phyloP scores from a whole-genome alignment of 331 rosid genomes.

The Rhamnella rubrinervis region DNA sequence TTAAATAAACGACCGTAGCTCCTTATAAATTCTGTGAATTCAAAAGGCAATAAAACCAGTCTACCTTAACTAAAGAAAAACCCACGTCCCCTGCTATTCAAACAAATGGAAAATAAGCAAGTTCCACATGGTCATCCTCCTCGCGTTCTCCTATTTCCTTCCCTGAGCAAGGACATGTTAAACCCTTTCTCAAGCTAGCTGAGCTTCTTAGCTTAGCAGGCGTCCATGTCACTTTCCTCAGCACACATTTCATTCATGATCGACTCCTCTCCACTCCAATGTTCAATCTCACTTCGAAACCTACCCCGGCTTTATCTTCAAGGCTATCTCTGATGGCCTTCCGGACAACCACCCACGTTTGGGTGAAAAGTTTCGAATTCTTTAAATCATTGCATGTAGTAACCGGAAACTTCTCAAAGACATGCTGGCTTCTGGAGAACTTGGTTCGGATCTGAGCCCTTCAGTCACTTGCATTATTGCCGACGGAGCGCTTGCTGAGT shows the following conservation, averaged over 20 bases:
- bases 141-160: constrained; percentile 22
- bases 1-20: too few relatives aligned
- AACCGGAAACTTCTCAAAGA: constrained; percentile 27
- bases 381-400: not conserved
- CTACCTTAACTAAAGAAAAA: too few relatives aligned
- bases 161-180: constrained; percentile 20
- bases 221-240: constrained; percentile 22
- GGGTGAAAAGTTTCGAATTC: not conserved
- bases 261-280: constrained; percentile 11
- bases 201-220: constrained; percentile 11
- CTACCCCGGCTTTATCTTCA: constrained; percentile 20
- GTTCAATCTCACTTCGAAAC: constrained; percentile 3
- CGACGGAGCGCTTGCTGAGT: constrained; percentile 33
- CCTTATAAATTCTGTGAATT: too few relatives aligned
- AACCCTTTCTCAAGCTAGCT: constrained; percentile 18
- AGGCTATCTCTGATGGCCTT: constrained; percentile 21
- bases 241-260: constrained; percentile 8
- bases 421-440: not conserved
- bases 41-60: too few relatives aligned
- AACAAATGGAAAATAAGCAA: not conserved
- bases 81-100: too few relatives aligned
- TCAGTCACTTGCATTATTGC: constrained; percentile 34
- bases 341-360: constrained; percentile 13
- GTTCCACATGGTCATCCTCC: not conserved
- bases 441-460: not conserved